Percentiles rank a stretch among this genome's conserved stretches.
Conservation (phyloP, 2,329 filamentous ascomycete species). For the Colletotrichum noveboracense region DNA sequence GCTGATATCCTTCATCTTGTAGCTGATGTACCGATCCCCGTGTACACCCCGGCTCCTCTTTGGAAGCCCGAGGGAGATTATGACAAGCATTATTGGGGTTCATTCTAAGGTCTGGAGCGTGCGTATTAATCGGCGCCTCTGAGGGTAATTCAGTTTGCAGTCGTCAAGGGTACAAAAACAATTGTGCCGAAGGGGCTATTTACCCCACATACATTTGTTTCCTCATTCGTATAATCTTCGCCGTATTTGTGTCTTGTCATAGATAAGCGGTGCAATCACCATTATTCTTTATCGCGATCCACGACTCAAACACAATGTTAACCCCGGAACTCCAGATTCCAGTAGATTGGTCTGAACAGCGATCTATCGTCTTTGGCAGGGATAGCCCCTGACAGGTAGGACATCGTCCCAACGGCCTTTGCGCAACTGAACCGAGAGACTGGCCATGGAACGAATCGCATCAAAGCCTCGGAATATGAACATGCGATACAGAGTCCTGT, state of each 20-base stretch:
- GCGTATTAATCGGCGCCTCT: background rate
- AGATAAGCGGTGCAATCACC: background rate
- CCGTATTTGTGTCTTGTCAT: background rate
- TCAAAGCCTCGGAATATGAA: background rate
- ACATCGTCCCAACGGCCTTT: background rate
- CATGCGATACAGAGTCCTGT: background rate
- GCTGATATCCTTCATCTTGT: background rate
- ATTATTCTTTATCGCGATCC: background rate
- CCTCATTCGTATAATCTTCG: background rate
- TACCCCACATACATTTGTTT: background rate
- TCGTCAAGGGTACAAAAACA: background rate
- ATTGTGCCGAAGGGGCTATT: background rate
- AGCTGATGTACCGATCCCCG: background rate
- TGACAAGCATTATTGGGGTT: background rate
- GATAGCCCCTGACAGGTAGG: rapidly evolving
- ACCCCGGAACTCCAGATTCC: background rate
- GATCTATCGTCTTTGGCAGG: background rate
- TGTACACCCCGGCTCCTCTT: background rate
- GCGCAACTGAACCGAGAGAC: background rate
- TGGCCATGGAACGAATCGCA: background rate
- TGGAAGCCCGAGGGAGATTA: background rate
- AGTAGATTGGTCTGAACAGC: background rate
- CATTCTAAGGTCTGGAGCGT: background rate
- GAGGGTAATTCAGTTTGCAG: background rate
- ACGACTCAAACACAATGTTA: background rate